These are phyloP conservation scores for Clitocybe nebularis DNA, from an alignment of 1,284 basidiomycete genomes.

Conservation along the genomic window DNA sequence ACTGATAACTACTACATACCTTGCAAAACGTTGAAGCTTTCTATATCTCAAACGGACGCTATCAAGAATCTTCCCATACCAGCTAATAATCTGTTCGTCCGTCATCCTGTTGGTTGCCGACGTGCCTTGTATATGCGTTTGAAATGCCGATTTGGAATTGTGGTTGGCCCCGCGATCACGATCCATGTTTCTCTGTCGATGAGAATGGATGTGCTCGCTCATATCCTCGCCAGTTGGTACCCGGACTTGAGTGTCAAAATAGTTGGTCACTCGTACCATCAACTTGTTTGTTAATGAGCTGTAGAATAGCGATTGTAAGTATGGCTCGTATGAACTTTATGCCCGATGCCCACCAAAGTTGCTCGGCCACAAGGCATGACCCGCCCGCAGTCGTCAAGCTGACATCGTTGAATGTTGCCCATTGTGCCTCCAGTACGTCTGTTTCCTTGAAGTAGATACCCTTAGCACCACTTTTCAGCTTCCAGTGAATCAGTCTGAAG, in stretches of 20 bases:
- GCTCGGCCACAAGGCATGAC: slow-evolving; percentile 90
- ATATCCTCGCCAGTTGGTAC: slow-evolving; percentile 53
- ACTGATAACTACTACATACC: slow-evolving; percentile 42
- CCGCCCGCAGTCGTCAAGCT: slow-evolving; percentile 88
- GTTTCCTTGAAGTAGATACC: slow-evolving; percentile 97
- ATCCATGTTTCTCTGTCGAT: slow-evolving; percentile 17
- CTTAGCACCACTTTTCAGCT: slow-evolving; percentile 89
- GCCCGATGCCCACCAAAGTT: slow-evolving; percentile 80
- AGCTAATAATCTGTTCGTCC: slow-evolving; percentile 77
- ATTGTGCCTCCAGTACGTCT: slow-evolving; percentile 94
- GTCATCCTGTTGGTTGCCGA: slow-evolving; percentile 49
- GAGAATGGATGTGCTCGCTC: slow-evolving; percentile 21
- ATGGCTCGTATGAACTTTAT: no score
- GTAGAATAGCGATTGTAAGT: no score
- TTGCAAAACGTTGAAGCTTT: slow-evolving; percentile 90
- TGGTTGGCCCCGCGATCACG: slow-evolving; percentile 11
- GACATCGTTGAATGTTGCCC: slow-evolving; percentile 93
- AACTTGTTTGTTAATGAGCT: slow-evolving; percentile 87
- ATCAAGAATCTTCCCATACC: slow-evolving; percentile 94
- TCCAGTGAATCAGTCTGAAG: slow-evolving; percentile 94
- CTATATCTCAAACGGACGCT: slow-evolving; percentile 90
- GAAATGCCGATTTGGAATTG: slow-evolving; percentile 20
- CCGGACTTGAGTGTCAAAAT: slow-evolving; percentile 91
- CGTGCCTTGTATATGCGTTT: slow-evolving; percentile 21
- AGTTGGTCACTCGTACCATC: slow-evolving; percentile 87